Evolutionary conservation across 2,329 filamentous ascomycete species (phyloP).

Genomic region (Sporothrix schenckii): DNA sequence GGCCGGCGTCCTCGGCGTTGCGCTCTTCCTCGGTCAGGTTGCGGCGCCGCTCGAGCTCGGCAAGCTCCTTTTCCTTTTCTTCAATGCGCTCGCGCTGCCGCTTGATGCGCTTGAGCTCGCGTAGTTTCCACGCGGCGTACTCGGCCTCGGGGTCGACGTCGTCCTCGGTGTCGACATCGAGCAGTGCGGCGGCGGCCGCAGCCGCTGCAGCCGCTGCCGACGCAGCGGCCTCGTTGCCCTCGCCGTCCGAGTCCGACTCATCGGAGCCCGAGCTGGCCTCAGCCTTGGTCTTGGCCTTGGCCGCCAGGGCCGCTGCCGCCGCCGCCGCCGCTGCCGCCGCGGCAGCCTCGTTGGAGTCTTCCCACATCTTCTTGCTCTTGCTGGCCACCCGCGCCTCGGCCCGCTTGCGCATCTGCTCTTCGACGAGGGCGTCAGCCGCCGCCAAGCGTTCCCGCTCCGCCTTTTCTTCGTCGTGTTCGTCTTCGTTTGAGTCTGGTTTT

Average conservation of each 20-base stretch:
- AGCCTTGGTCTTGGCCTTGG: constrained; percentile 85
- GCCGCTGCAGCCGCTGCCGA: constrained; percentile 64
- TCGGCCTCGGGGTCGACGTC: constrained; percentile 85
- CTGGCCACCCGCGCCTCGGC: constrained; percentile 68
- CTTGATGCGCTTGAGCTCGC: constrained; percentile 86
- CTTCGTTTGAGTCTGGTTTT: constrained; percentile 34
- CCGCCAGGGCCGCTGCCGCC: constrained; percentile 41
- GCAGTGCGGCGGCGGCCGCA: constrained; percentile 55
- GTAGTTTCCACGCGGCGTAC: constrained; percentile 88
- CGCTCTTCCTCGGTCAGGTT: constrained; percentile 87
- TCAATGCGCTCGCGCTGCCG: constrained; percentile 85
- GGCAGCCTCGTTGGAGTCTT: constrained; percentile 62
- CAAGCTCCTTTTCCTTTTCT: constrained; percentile 77
- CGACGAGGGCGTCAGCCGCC: constrained; percentile 76
- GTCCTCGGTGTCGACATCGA: constrained; percentile 86
- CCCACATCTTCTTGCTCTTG: constrained; percentile 82
- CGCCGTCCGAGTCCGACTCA: constrained; percentile 54
- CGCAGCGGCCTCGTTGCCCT: constrained; percentile 80
- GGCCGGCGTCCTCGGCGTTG: constrained; percentile 78
- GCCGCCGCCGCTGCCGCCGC: constrained; percentile 56
- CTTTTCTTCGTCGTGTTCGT: constrained; percentile 37
- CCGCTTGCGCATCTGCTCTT: constrained; percentile 84
- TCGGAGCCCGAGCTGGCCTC: constrained; percentile 57
- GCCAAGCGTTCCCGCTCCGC: constrained; percentile 64
- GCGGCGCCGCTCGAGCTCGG: constrained; percentile 83